Base-by-base conservation (phyloP, 768 basidiomycete species). In the Coprinopsis marcescibilis region DNA sequence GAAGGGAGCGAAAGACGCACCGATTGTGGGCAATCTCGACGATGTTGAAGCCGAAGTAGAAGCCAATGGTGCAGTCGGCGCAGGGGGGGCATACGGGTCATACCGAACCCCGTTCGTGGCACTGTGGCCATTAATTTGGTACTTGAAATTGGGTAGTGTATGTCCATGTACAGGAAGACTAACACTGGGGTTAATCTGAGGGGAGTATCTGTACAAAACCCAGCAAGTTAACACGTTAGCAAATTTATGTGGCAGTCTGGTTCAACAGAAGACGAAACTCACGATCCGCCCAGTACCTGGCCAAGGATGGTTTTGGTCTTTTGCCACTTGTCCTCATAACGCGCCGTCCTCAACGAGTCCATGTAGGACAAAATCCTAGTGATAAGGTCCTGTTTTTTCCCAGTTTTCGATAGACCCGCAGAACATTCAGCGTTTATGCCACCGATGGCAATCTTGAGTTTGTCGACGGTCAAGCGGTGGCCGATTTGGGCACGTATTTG, bases 361-460 rank as follows among this genome's bases (percentile, higher is more conserved):
- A 91, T 64, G 51, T 73, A 68, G 6, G 56, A 54, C 36, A 77
- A 64, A 51, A 92, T 83, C 51, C 86, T 76, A 60, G 89, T 85
- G 59, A 90, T 89, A 38, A 91, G 76, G 26, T 91, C 90, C 56
- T 89, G 85, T 60, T 92, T 92, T 69, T 86, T 90, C 21, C 89
- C 89, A 10, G 85, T 74, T 64, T 87, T 89, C 45, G 77, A 70
- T 23, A 89, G 68, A 55, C 75, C 73, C 3, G 78, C 77, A 44
- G 67, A 66, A 58, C 88, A 89, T 61, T 89, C 83, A 29, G 87
- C 85, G 67, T 89, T 89, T 55, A 91, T 72, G 20, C 83, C 83
- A 30, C 71, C 63, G 48, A 92, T 70, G 55, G 92, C 87, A 60
- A 85, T 83, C 64, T 92, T 91, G 53, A 92, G 78, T 65, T 73